phyloP scores from a whole-genome alignment of 2,329 filamentous ascomycete species.

The Fusarium lateritium region DNA sequence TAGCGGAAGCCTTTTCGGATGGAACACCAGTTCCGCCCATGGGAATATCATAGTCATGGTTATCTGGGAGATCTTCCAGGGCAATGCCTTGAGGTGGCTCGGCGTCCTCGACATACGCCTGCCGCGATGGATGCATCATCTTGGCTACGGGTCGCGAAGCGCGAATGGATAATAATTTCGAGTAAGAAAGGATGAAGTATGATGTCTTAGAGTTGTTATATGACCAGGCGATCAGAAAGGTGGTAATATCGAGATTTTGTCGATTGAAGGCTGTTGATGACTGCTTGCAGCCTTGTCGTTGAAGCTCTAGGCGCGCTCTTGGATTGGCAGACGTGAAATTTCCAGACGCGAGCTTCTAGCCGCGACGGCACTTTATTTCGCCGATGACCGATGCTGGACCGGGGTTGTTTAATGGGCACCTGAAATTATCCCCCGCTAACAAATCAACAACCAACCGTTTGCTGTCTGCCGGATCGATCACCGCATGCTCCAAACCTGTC shows the following conservation, averaged over 20 bases:
- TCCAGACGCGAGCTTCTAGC: conserved; percentile 34
- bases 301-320: conserved; percentile 26
- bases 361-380: conserved; percentile 48
- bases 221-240: background rate
- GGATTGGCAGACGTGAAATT: conserved; percentile 45
- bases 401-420: conserved; percentile 9
- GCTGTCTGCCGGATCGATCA: conserved; percentile 39
- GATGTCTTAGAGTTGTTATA: background rate
- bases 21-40: conserved; percentile 75
- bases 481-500: conserved; percentile 41
- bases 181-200: background rate
- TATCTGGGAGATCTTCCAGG: conserved; percentile 69
- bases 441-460: conserved; percentile 25
- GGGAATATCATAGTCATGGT: conserved; percentile 89
- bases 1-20: conserved; percentile 86
- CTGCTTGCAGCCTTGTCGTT: conserved; percentile 26
- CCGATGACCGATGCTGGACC: conserved; percentile 38
- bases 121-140: conserved; percentile 88
- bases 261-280: conserved; percentile 6
- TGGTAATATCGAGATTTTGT: background rate
- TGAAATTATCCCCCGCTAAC: conserved; percentile 25
- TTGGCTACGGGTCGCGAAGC: conserved; percentile 45
- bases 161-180: background rate
- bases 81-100: conserved; percentile 68
- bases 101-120: conserved; percentile 94